Evolutionary conservation across 257 asterid species (phyloP).

Genomic region (Przewalskia tangutica): DNA sequence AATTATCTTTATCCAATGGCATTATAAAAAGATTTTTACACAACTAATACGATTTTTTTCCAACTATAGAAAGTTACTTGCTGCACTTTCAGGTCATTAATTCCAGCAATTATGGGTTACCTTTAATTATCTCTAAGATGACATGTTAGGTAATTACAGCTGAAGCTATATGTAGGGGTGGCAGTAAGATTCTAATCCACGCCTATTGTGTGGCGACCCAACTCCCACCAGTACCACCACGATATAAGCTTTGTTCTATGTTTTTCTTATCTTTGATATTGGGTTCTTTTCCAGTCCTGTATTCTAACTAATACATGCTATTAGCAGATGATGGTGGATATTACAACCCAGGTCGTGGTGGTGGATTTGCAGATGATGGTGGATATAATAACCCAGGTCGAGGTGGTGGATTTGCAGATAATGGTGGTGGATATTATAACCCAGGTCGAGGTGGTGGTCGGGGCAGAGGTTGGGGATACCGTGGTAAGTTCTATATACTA

Average conservation of each 20-base stretch:
- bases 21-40: no score
- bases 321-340: neutral
- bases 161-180: neutral
- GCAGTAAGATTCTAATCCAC: no score
- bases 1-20: no score
- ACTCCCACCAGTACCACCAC: neutral
- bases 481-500: conserved; percentile 22
- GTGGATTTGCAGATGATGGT: conserved; percentile 10
- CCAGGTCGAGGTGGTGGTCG: conserved; percentile 16
- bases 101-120: no score
- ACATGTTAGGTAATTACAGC: no score
- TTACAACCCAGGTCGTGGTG: neutral
- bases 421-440: neutral
- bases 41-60: no score
- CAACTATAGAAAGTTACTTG: no score
- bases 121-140: no score
- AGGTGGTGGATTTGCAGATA: conserved; percentile 25
- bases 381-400: neutral
- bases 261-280: neutral
- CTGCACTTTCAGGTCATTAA: no score
- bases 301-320: neutral
- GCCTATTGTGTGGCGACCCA: no score
- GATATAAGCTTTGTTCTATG: neutral
- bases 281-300: neutral
- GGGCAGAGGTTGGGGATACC: conserved; percentile 43